These are phyloP conservation scores for Penicillium canariense DNA, from an alignment of 495 filamentous ascomycete species.

Conservation along the genomic window DNA sequence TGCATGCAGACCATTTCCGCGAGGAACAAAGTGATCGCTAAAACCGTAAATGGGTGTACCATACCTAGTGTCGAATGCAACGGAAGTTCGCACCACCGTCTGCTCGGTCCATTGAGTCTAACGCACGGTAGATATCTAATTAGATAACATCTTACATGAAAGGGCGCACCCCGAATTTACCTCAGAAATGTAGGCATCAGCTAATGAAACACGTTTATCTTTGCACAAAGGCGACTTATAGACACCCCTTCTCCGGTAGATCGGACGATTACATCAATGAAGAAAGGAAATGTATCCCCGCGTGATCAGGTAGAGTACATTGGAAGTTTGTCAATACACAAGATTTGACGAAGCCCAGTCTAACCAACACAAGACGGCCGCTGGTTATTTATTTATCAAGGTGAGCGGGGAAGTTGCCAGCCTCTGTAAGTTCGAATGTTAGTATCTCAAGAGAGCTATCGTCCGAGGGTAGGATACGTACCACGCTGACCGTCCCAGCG, in stretches of 20 bases:
- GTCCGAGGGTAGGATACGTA: constrained; percentile 48
- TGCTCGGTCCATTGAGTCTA: too few relatives aligned
- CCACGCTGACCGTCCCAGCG: constrained; percentile 98
- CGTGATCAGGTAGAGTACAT: constrained; percentile 46
- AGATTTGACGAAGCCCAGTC: constrained; percentile 26
- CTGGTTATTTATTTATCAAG: constrained; percentile 42
- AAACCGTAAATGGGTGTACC: too few relatives aligned
- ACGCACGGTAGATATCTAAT: not conserved
- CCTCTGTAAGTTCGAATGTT: constrained; percentile 53
- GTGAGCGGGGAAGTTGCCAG: constrained; percentile 81
- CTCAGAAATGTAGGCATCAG: not conserved
- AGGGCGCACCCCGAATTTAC: constrained; percentile 1
- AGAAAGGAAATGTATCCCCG: constrained; percentile 33
- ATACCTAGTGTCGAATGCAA: not conserved
- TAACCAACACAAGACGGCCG: constrained; percentile 20
- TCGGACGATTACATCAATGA: constrained; percentile 18
- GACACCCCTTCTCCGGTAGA: constrained; percentile 25
- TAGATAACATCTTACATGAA: not conserved
- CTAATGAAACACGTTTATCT: constrained; percentile 13
- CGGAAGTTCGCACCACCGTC: not conserved
- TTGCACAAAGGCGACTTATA: constrained; percentile 35
- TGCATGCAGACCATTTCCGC: constrained; percentile 19
- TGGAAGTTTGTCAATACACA: constrained; percentile 41
- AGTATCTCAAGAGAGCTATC: constrained; percentile 12
- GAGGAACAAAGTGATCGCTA: constrained; percentile 12